These are phyloP conservation scores for Aureobasidium sp. DNA, from an alignment of 2,329 filamentous ascomycete genomes.

Conservation along the genomic window DNA sequence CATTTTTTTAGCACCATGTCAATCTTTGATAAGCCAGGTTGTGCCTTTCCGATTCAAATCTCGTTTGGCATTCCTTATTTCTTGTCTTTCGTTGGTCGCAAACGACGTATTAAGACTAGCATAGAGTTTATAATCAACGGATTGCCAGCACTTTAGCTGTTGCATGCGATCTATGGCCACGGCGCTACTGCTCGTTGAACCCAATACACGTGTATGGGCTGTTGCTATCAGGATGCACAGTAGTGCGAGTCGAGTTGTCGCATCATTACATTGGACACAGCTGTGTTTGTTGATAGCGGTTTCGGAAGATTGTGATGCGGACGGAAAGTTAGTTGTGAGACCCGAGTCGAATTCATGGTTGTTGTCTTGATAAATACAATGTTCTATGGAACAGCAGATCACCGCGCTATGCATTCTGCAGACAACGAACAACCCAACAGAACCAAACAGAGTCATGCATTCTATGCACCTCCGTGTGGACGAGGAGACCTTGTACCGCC, in stretches of 20 bases:
- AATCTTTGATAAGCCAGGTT: neutral
- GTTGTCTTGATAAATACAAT: neutral
- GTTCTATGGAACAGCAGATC: neutral
- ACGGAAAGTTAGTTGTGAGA: neutral
- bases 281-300: too few relatives aligned
- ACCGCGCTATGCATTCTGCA: neutral
- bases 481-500: conserved; percentile 20
- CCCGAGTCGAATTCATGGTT: neutral
- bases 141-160: too few relatives aligned
- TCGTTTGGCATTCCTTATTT: neutral
- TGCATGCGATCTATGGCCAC: too few relatives aligned
- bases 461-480: conserved; percentile 10
- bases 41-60: neutral
- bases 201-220: too few relatives aligned
- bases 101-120: too few relatives aligned
- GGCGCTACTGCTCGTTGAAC: too few relatives aligned
- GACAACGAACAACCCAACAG: neutral
- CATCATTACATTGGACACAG: too few relatives aligned
- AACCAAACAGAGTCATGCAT: neutral
- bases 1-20: neutral
- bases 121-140: too few relatives aligned
- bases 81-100: neutral
- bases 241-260: too few relatives aligned
- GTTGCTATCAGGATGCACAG: too few relatives aligned
- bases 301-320: neutral